Evolutionary conservation across 345 rosid genomes (phyloP).

Genomic region (Passiflora organensis): DNA sequence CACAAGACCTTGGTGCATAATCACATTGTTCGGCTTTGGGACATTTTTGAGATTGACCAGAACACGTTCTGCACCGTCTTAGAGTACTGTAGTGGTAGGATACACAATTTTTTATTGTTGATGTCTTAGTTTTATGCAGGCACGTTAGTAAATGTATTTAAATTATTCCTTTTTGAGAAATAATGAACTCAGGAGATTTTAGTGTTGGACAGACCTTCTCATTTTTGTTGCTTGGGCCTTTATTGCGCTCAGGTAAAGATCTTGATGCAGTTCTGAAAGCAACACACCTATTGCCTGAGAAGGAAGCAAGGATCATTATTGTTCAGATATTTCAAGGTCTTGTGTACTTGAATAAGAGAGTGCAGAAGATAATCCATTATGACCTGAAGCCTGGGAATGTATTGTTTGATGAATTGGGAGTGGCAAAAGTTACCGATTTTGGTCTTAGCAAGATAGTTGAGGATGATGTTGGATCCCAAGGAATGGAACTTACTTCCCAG

Average conservation of each 20-base stretch:
- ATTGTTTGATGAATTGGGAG: constrained; percentile 89
- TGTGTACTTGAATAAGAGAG: constrained; percentile 74
- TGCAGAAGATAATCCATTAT: constrained; percentile 91
- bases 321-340: constrained; percentile 98
- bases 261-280: constrained; percentile 97
- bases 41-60: constrained; percentile 91
- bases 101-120: too few species aligned
- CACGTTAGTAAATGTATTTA: not conserved
- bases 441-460: constrained; percentile 99
- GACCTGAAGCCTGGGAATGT: constrained; percentile 99
- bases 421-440: constrained; percentile 98
- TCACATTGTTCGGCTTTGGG: constrained; percentile 98
- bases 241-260: constrained; percentile 66
- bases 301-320: constrained; percentile 85
- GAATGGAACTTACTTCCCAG: constrained; percentile 99
- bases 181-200: too few species aligned
- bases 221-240: too few species aligned
- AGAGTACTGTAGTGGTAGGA: constrained; percentile 89
- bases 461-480: constrained; percentile 88
- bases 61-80: constrained; percentile 95
- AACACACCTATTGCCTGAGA: constrained; percentile 90
- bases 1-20: constrained; percentile 96
- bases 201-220: too few species aligned
- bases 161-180: not conserved
- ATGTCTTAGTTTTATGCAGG: constrained; percentile 1